Percentiles rank a stretch among this genome's conserved stretches.
Evolutionary conservation across 2,329 filamentous ascomycete species (phyloP).

Genomic region (Trichoderma aggressivum): DNA sequence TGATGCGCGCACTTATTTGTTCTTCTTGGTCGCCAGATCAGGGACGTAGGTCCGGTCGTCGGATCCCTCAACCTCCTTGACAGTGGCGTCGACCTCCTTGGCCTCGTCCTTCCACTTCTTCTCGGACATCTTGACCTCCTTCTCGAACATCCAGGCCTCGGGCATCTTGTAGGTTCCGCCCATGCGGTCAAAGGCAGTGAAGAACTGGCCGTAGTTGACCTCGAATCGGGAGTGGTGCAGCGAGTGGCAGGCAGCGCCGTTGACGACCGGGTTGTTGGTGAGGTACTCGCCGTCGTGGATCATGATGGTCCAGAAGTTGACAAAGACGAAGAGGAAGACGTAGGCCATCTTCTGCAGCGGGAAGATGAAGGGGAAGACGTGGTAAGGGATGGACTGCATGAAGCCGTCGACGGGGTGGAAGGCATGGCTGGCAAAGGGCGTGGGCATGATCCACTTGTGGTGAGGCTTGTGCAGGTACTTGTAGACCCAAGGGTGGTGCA

Average conservation of each 20-base stretch:
- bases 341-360: conserved; percentile 90
- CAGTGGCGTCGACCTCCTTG: conserved; percentile 70
- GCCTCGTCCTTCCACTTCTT: conserved; percentile 76
- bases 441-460: conserved; percentile 99
- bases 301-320: conserved; percentile 96
- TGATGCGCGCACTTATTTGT: conserved; percentile 20
- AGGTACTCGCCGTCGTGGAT: conserved; percentile 96
- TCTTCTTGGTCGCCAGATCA: conserved; percentile 45
- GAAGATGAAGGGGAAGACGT: conserved; percentile 88
- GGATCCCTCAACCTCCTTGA: conserved; percentile 65
- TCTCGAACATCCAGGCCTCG: conserved; percentile 80
- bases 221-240: conserved; percentile 62
- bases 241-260: conserved; percentile 86
- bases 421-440: conserved; percentile 85
- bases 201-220: conserved; percentile 89
- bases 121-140: conserved; percentile 80
- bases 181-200: conserved; percentile 84
- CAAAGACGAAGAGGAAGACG: conserved; percentile 80
- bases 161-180: conserved; percentile 84
- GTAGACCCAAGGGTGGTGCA: conserved; percentile 76
- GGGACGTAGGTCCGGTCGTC: conserved; percentile 49
- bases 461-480: conserved; percentile 92
- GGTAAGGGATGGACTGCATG: conserved; percentile 84
- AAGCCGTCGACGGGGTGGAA: conserved; percentile 95
- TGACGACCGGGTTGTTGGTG: conserved; percentile 84